Evolutionary conservation across 1,284 basidiomycete genomes (phyloP).

Genomic region (Heterobasidion annosum): DNA sequence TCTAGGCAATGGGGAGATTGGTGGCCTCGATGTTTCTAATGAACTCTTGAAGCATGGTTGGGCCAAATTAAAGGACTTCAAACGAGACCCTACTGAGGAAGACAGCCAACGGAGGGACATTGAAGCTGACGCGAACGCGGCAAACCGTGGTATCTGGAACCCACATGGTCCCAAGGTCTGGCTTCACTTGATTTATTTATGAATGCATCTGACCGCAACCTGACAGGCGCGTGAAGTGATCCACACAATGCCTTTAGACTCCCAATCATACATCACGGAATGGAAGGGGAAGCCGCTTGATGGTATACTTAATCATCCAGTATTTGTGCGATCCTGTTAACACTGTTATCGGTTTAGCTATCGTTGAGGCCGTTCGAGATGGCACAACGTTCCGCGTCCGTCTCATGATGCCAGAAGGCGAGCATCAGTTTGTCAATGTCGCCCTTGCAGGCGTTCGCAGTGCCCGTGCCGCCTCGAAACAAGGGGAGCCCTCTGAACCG

Average conservation of each 20-base stretch:
- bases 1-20: slow-evolving; percentile 66
- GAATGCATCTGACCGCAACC: not conserved
- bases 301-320: slow-evolving; percentile 33
- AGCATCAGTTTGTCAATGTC: slow-evolving; percentile 84
- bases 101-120: slow-evolving; percentile 67
- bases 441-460: slow-evolving; percentile 82
- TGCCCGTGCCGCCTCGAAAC: slow-evolving; percentile 63
- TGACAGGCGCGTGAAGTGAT: slow-evolving; percentile 64
- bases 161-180: slow-evolving; percentile 71
- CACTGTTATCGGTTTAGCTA: slow-evolving; percentile 35
- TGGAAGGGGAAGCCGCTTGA: slow-evolving; percentile 89
- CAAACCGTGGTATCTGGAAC: slow-evolving; percentile 83
- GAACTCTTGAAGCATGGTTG: slow-evolving; percentile 83
- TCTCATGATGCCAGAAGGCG: slow-evolving; percentile 78
- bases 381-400: slow-evolving; percentile 88
- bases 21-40: slow-evolving; percentile 64
- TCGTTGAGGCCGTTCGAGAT: slow-evolving; percentile 93
- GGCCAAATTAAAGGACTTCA: slow-evolving; percentile 87
- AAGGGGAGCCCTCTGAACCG: slow-evolving; percentile 70
- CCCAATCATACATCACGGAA: slow-evolving; percentile 82
- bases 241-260: slow-evolving; percentile 87
- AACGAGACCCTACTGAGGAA: slow-evolving; percentile 70
- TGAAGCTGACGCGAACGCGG: slow-evolving; percentile 73
- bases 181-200: slow-evolving; percentile 3
- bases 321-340: not conserved